Base-by-base conservation (phyloP, 2,329 filamentous ascomycete species). In the Fusarium sp. region DNA sequence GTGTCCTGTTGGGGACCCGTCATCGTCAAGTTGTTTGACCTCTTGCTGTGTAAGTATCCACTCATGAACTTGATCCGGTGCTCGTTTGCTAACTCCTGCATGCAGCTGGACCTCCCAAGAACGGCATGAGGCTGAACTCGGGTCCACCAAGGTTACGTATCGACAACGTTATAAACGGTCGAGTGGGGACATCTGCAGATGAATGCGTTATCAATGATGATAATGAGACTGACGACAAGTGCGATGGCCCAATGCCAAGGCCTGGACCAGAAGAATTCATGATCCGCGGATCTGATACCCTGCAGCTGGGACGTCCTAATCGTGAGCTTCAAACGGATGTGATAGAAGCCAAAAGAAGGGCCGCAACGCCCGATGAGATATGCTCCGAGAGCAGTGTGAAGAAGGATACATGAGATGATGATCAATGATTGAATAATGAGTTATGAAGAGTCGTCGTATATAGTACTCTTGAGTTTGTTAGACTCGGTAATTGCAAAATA, bases 1-100 rank as follows among this genome's bases (percentile, higher is more conserved):
- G 77, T 81, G n/a, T 34, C 80, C 79, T 0, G 78, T 80, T 81
- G 79, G 79, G 79, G 79, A 0, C 79, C 79, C 11, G 78, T 81
- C 61, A 80, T 81, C 56, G 78, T 81, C 43, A 81, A 81, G 55
- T 56, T 81, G n/a, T 78, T 81, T 60, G 77, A 80, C 39, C 72
- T 81, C 5, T 71, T 79, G 14, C 56, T 80, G n/a, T 79, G 79
- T 80, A 70, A 76, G 79, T 69, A 37, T 34, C 16, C 19, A 31
- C 10, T 31, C n/a, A 21, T 41, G 21, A 43, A 31, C 14, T 13
- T 39, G 18, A 13, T 39, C 6, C 6, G 18, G 16, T 31, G 48
- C 10, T 18, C 43, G 11, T 14, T 28, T 57, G 30, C 76, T 78
- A 52, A 78, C 69, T 37, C 4, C 19, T 43, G 48, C 26, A 46